Evolutionary conservation across 1,284 basidiomycete species (phyloP), one percentile per base, ranked within the genome.

Genomic region (Cryptococcus neoformans): DNA sequence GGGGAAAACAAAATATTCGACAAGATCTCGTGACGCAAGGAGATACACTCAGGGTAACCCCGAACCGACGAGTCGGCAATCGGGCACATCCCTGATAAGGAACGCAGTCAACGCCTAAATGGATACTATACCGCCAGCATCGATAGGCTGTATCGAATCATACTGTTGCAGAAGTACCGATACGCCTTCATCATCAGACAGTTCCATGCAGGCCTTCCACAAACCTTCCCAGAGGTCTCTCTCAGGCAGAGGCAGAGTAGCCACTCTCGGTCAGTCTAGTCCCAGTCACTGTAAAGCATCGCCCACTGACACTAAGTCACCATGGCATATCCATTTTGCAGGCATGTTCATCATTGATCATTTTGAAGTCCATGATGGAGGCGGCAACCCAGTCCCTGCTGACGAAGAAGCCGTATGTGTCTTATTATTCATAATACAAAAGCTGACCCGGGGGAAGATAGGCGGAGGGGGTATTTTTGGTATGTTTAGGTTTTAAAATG

Each of bases 301-400:
- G 49, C 10, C 44, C 17, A 34, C n/a, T 16, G 36, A n/a, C 28
- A 17, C 16, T 41, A 35, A 42, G 39, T 28, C 21, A 17, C 37
- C 42, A 9, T 53, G 49, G 44, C 35, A 21, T 12, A 39, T 21
- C 36, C 10, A 28, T 17, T 16, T 16, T 10, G n/a, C 52, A 78
- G 92, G 91, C n/a, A 86, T 92, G 85, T 92, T 93, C 78, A 92
- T 94, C 63, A 85, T 94, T 62, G 92, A 94, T 74, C 83, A 88
- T 60, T 88, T 92, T 67, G 80, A 82, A 17, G 87, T 84, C 67
- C 68, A 78, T 39, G 85, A 87, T 64, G 79, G 80, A 37, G 67
- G 82, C 21, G 87, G 86, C 11, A 76, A 78, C 1, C 80, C 81
- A 0, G 83, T 64, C 78, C 36, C 82, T 74, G 41, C 78, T 71